A percentile compares a stretch with the other conserved stretches of the same genome.
Evolutionary conservation across 2,329 filamentous ascomycete genomes (phyloP).

Genomic region (Alternaria burnsii): DNA sequence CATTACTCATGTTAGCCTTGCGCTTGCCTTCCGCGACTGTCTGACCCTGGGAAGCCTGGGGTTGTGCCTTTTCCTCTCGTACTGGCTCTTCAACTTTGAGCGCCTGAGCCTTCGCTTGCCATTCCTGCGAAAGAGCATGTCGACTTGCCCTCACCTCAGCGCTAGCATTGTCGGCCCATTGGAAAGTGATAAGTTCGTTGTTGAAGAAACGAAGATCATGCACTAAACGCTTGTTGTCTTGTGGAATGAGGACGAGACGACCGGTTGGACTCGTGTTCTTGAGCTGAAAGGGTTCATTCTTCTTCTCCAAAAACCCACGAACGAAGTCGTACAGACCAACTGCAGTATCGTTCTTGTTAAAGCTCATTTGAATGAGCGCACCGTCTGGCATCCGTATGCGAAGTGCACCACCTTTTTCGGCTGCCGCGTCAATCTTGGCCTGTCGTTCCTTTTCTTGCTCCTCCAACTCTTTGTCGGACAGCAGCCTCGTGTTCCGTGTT

Average conservation of each 20-base stretch:
- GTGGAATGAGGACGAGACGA: constrained; percentile 55
- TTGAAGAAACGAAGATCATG: constrained; percentile 74
- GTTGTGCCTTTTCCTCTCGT: constrained; percentile 17
- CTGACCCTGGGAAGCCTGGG: constrained; percentile 17
- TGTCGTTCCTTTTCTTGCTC: constrained; percentile 72
- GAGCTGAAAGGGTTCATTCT: constrained; percentile 74
- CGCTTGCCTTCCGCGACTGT: constrained; percentile 43
- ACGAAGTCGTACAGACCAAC: constrained; percentile 78
- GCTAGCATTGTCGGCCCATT: constrained; percentile 74
- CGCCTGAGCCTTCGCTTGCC: constrained; percentile 69
- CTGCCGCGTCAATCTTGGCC: constrained; percentile 71
- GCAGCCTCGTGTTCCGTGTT: constrained; percentile 77
- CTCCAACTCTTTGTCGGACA: constrained; percentile 82
- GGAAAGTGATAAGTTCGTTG: constrained; percentile 76
- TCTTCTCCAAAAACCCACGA: constrained; percentile 71
- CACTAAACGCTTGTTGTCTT: constrained; percentile 68
- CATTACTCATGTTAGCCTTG: constrained; percentile 40
- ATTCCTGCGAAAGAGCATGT: constrained; percentile 68
- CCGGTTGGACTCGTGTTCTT: constrained; percentile 67
- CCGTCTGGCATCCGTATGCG: constrained; percentile 91
- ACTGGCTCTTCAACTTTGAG: constrained; percentile 68
- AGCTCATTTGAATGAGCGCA: constrained; percentile 75
- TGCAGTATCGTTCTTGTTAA: constrained; percentile 73
- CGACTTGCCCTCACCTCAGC: constrained; percentile 60
- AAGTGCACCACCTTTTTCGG: constrained; percentile 68